Percentiles rank a stretch among this genome's conserved stretches.
Evolutionary conservation across 495 filamentous ascomycete species (phyloP).

Genomic region (Lasiosphaeris hirsuta): DNA sequence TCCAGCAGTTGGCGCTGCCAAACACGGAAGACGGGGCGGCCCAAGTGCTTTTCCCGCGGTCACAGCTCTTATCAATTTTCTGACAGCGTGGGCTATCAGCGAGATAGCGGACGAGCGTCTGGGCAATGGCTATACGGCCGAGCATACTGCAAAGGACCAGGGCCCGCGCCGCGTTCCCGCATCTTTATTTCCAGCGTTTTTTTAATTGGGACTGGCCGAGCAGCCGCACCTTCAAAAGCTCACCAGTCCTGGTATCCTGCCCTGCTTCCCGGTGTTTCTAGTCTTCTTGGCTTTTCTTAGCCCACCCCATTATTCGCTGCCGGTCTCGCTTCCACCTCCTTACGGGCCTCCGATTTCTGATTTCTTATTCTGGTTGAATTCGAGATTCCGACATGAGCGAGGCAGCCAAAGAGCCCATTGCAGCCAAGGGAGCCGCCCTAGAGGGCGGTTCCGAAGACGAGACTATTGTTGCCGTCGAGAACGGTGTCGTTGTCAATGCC

Average conservation of each 20-base stretch:
- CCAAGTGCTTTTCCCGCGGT: background rate
- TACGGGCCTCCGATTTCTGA: background rate
- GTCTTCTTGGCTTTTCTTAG: too few relatives aligned
- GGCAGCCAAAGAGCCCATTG: background rate
- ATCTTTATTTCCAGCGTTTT: too few relatives aligned
- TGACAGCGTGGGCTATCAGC: background rate
- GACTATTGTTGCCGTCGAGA: slow-evolving; percentile 33
- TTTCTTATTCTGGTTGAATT: background rate
- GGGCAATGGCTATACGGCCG: background rate
- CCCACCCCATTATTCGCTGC: too few relatives aligned
- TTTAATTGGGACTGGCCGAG: too few relatives aligned
- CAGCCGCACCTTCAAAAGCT: too few relatives aligned
- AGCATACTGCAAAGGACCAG: background rate
- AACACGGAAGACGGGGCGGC: background rate
- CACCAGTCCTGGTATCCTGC: too few relatives aligned
- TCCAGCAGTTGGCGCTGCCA: background rate
- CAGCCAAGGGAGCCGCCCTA: background rate
- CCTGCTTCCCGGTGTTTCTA: too few relatives aligned
- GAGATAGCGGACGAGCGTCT: background rate
- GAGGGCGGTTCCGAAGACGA: slow-evolving; percentile 31
- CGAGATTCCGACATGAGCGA: slow-evolving; percentile 2
- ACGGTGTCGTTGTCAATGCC: slow-evolving; percentile 46
- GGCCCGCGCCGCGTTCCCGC: background rate
- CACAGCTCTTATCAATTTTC: slow-evolving; percentile 12
- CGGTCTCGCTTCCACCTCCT: too few relatives aligned